Conservation (phyloP, 2,329 filamentous ascomycete genomes). For the Myriosclerotinia duriaeana region DNA sequence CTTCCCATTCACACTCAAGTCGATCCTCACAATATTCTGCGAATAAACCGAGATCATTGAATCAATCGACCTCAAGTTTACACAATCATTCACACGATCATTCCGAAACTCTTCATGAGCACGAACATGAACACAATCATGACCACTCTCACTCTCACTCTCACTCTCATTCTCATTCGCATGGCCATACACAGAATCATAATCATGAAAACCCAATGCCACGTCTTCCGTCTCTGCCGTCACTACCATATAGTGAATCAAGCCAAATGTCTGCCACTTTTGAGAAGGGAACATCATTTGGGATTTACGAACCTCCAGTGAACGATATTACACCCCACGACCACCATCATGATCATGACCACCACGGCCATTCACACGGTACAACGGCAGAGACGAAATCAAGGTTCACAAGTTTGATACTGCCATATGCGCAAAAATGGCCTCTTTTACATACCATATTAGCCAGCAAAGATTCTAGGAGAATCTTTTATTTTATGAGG, state of each 20-base stretch:
- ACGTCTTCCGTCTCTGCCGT: conserved; percentile 31
- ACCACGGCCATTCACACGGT: conserved; percentile 35
- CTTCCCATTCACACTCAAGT: conserved; percentile 41
- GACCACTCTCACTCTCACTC: conserved; percentile 23
- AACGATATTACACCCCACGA: conserved; percentile 30
- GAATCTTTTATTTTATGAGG: conserved; percentile 97
- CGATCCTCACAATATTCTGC: conserved; percentile 32
- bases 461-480: conserved; percentile 84
- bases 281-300: conserved; percentile 26
- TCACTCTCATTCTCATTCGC: conserved; percentile 28
- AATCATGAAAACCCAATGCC: conserved; percentile 24
- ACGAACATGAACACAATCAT: conserved; percentile 25
- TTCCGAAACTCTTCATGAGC: conserved; percentile 34
- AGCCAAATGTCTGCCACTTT: conserved; percentile 27
- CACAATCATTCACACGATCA: conserved; percentile 34
- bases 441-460: conserved; percentile 84
- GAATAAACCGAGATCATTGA: conserved; percentile 31
- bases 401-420: conserved; percentile 67
- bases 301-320: conserved; percentile 31
- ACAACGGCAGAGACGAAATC: conserved; percentile 52
- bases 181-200: conserved; percentile 22
- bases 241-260: conserved; percentile 32
- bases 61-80: conserved; percentile 35
- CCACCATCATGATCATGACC: conserved; percentile 32
- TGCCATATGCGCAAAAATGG: conserved; percentile 67